A percentile compares a stretch with the other conserved stretches of the same genome.
These are phyloP conservation scores for Aspergillus caelatus DNA, from an alignment of 2,329 filamentous ascomycete species.

Conservation along the genomic window DNA sequence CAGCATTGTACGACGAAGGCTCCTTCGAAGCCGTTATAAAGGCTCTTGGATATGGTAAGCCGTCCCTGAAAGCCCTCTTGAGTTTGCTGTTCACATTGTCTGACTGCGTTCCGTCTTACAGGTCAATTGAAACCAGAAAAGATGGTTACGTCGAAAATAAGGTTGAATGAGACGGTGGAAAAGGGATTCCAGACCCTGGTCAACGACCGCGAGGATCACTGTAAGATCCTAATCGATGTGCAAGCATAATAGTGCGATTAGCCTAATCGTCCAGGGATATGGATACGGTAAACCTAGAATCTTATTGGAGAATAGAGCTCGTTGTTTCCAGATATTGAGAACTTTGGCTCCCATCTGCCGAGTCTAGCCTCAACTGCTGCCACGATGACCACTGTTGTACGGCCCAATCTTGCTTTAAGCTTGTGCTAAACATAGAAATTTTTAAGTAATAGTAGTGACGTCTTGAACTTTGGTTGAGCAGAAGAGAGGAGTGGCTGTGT, in stretches of 20 bases:
- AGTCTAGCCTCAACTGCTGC: not conserved
- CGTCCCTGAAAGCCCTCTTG: too few relatives aligned
- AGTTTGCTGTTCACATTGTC: not conserved
- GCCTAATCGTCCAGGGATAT: not conserved
- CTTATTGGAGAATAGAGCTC: not conserved
- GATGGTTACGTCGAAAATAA: conserved; percentile 65
- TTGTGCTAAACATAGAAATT: not conserved
- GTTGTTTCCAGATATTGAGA: not conserved
- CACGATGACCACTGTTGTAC: not conserved
- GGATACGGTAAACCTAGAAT: not conserved
- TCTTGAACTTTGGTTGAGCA: not conserved
- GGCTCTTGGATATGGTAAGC: conserved; percentile 41
- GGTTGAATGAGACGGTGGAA: conserved; percentile 58
- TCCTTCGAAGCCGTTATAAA: conserved; percentile 63
- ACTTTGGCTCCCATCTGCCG: not conserved
- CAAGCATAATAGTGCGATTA: conserved; percentile 10
- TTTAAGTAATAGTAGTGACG: not conserved
- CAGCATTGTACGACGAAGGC: conserved; percentile 52
- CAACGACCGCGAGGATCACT: conserved; percentile 62
- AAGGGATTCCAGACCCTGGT: conserved; percentile 60
- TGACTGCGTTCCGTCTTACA: conserved; percentile 18
- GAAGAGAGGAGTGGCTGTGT: not conserved
- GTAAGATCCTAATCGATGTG: conserved; percentile 57
- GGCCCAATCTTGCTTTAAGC: not conserved
- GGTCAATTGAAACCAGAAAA: conserved; percentile 55